Evolutionary conservation across 176 grass and related monocot genomes (phyloP).

Genomic region (Themeda triandra): DNA sequence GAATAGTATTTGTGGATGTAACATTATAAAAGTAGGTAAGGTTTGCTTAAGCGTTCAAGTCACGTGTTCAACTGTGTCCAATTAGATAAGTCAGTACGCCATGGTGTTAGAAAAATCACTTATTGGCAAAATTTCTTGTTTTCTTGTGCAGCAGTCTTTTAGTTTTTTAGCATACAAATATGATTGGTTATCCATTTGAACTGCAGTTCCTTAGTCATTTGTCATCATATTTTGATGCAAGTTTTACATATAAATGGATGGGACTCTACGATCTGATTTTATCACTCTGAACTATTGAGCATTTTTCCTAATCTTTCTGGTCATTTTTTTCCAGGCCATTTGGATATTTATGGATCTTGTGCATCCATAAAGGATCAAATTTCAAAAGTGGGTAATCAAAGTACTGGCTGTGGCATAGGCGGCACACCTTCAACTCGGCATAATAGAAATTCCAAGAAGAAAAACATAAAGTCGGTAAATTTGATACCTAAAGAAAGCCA

Average conservation of each 20-base stretch:
- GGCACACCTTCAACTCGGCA: constrained; percentile 18
- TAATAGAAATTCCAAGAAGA: constrained; percentile 38
- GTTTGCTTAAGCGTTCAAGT: background rate
- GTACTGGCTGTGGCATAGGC: constrained; percentile 31
- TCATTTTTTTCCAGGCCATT: constrained; percentile 55
- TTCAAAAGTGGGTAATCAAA: constrained; percentile 31
- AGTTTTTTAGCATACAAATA: constrained; percentile 23
- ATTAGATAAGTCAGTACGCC: background rate
- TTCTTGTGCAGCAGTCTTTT: constrained; percentile 16
- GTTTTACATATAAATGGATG: constrained; percentile 20
- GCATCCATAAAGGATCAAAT: constrained; percentile 36
- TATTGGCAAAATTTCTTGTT: constrained; percentile 12
- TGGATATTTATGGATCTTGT: constrained; percentile 39
- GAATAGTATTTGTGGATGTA: background rate
- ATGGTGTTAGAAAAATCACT: constrained; percentile 14
- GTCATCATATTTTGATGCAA: constrained; percentile 26
- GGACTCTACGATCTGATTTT: background rate
- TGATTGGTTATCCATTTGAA: background rate
- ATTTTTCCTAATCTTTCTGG: constrained; percentile 22
- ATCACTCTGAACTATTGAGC: constrained; percentile 16
- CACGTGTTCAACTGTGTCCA: background rate
- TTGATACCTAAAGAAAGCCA: constrained; percentile 15
- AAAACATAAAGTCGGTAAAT: constrained; percentile 33
- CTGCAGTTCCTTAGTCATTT: constrained; percentile 20
- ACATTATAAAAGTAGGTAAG: background rate